Evolutionary conservation across 805 yeast genomes (phyloP).

Genomic region (Nakazawaea sp.): DNA sequence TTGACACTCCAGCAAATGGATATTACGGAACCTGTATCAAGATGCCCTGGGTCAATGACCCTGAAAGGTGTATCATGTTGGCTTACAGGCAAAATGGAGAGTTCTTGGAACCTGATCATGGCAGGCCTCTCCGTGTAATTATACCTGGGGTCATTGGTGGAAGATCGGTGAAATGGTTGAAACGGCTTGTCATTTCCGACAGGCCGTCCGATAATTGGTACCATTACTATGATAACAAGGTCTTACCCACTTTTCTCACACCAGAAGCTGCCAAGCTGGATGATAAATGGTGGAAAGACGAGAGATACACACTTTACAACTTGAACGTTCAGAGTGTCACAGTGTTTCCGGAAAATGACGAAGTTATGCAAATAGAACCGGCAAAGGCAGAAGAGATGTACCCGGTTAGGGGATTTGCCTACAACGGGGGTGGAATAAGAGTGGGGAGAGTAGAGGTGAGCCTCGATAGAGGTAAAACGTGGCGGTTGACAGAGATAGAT

Average conservation of each 20-base stretch:
- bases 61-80: slow-evolving; percentile 25
- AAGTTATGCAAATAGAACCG: slow-evolving; percentile 12
- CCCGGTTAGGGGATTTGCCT: slow-evolving; percentile 26
- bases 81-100: slow-evolving; percentile 30
- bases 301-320: slow-evolving; percentile 28
- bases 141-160: slow-evolving; percentile 34
- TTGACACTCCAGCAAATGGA: slow-evolving; percentile 25
- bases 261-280: slow-evolving; percentile 25
- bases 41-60: slow-evolving; percentile 25
- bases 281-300: slow-evolving; percentile 30
- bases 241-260: slow-evolving; percentile 27
- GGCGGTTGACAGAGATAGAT: slow-evolving; percentile 23
- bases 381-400: slow-evolving; percentile 13
- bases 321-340: slow-evolving; percentile 27
- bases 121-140: slow-evolving; percentile 26
- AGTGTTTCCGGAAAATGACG: slow-evolving; percentile 24
- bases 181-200: slow-evolving; percentile 21
- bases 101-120: slow-evolving; percentile 27
- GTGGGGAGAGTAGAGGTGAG: slow-evolving; percentile 27
- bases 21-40: slow-evolving; percentile 26
- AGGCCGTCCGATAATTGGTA: slow-evolving; percentile 28
- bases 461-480: slow-evolving; percentile 23
- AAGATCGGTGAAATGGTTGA: slow-evolving; percentile 30
- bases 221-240: slow-evolving; percentile 29
- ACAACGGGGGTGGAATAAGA: slow-evolving; percentile 28